phyloP scores from a whole-genome alignment of 495 filamentous ascomycete genomes.

The Aspergillus heteromorphus region DNA sequence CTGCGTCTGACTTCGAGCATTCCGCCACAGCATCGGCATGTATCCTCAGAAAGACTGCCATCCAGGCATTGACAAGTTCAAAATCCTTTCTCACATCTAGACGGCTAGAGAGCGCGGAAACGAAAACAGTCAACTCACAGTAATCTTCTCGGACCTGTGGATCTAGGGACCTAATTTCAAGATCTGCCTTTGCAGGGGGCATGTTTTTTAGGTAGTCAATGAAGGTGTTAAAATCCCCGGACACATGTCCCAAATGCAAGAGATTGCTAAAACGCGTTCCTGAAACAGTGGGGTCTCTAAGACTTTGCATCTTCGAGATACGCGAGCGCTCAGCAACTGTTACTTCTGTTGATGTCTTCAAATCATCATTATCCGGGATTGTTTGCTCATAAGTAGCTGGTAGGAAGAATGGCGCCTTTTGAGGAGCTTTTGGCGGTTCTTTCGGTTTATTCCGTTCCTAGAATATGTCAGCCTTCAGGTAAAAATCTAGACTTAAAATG shows the following conservation, averaged over 20 bases:
- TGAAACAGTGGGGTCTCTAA: conserved; percentile 23
- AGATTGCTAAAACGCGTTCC: conserved; percentile 53
- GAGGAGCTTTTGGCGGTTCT: conserved; percentile 82
- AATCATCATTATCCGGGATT: conserved; percentile 28
- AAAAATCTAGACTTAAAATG: neutral
- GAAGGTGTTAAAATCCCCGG: conserved; percentile 48
- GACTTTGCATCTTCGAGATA: conserved; percentile 41
- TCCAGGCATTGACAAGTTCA: conserved; percentile 93
- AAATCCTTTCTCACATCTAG: conserved; percentile 69
- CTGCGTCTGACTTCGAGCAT: conserved; percentile 39
- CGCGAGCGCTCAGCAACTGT: conserved; percentile 37
- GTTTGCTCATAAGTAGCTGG: conserved; percentile 44
- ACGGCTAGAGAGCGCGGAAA: conserved; percentile 64
- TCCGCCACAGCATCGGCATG: conserved; percentile 57
- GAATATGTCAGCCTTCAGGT: conserved; percentile 8
- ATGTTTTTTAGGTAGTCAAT: conserved; percentile 73
- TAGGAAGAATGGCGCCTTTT: conserved; percentile 96
- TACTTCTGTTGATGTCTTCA: conserved; percentile 11
- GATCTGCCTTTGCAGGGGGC: conserved; percentile 72
- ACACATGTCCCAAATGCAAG: conserved; percentile 38
- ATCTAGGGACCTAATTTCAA: conserved; percentile 79
- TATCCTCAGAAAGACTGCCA: conserved; percentile 80
- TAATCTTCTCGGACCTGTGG: conserved; percentile 34
- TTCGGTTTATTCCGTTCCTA: conserved; percentile 86
- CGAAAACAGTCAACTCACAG: conserved; percentile 62